These are phyloP conservation scores for Xylaria curta DNA, from an alignment of 495 filamentous ascomycete genomes.

Conservation along the genomic window DNA sequence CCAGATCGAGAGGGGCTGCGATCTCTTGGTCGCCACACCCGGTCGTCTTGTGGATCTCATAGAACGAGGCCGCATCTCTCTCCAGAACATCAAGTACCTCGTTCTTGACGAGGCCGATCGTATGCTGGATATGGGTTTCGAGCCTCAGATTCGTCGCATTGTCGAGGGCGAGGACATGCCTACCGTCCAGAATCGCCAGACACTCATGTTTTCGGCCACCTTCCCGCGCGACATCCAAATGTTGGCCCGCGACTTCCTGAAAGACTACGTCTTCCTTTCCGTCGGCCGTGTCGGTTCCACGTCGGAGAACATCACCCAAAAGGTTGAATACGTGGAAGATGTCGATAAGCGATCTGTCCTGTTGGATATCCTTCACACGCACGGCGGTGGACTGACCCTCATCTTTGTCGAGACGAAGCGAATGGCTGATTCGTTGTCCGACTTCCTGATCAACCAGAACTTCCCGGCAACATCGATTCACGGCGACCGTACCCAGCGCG, in stretches of 20 bases:
- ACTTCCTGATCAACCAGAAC: conserved; percentile 96
- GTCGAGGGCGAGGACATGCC: conserved; percentile 99
- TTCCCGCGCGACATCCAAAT: conserved; percentile 99
- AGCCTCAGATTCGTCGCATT: conserved; percentile 98
- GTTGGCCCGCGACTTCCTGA: conserved; percentile 96
- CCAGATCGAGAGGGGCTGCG: conserved; percentile 96
- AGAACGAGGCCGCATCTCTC: conserved; percentile 96
- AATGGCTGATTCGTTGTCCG: conserved; percentile 96
- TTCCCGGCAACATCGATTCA: conserved; percentile 99
- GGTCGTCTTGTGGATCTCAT: conserved; percentile 97
- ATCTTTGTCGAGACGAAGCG: conserved; percentile 99
- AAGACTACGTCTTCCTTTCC: conserved; percentile 97
- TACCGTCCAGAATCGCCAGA: conserved; percentile 80
- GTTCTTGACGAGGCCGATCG: conserved; percentile 99
- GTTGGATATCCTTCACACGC: conserved; percentile 95
- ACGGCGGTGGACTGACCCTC: conserved; percentile 86
- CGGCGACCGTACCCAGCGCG: conserved; percentile 96
- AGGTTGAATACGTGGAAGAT: conserved; percentile 97
- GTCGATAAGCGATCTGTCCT: conserved; percentile 96
- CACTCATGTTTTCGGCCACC: conserved; percentile 99
- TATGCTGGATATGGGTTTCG: conserved; percentile 99
- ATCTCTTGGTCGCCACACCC: conserved; percentile 95
- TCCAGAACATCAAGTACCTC: conserved; percentile 97
- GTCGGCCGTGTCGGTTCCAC: conserved; percentile 99
- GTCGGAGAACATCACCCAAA: conserved; percentile 99